Percentiles rank a stretch among this genome's conserved stretches.
Evolutionary conservation across 106 monocot genomes (phyloP).

Genomic region (Dendrobium huoshanense): DNA sequence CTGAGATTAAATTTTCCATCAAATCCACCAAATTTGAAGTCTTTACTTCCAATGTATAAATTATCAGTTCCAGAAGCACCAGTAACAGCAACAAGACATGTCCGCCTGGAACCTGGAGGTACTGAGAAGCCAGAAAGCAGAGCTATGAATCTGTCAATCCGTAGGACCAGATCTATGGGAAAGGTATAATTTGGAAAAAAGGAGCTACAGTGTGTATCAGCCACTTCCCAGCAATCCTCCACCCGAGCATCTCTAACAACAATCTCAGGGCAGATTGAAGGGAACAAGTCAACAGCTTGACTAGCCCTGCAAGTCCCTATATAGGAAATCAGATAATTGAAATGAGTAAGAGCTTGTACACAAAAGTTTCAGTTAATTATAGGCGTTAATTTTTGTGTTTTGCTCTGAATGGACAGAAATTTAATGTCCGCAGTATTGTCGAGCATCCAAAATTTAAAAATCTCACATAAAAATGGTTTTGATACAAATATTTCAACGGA

Average conservation of each 20-base stretch:
- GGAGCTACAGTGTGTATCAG: slow-evolving; percentile 92
- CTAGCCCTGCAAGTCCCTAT: slow-evolving; percentile 50
- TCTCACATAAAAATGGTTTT: background rate
- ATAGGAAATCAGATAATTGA: background rate
- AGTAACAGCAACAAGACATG: slow-evolving; percentile 70
- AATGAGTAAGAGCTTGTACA: background rate
- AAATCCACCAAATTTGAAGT: slow-evolving; percentile 32
- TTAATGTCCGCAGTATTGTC: background rate
- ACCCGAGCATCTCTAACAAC: slow-evolving; percentile 70
- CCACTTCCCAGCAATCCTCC: slow-evolving; percentile 96
- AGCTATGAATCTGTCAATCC: slow-evolving; percentile 62
- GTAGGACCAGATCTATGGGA: slow-evolving; percentile 64
- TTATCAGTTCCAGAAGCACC: slow-evolving; percentile 19
- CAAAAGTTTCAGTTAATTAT: background rate
- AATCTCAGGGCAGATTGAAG: slow-evolving; percentile 47
- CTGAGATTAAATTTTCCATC: slow-evolving; percentile 40
- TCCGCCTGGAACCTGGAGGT: slow-evolving; percentile 61
- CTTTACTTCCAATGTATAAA: slow-evolving; percentile 35
- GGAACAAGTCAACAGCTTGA: slow-evolving; percentile 56
- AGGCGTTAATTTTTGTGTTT: background rate
- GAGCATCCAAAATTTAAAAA: background rate
- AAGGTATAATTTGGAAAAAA: slow-evolving; percentile 80
- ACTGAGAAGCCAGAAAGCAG: slow-evolving; percentile 67
- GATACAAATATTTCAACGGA: background rate
- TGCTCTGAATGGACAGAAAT: background rate